Evolutionary conservation across 345 rosid species (phyloP).

Genomic region (Anastatica hierochuntica): DNA sequence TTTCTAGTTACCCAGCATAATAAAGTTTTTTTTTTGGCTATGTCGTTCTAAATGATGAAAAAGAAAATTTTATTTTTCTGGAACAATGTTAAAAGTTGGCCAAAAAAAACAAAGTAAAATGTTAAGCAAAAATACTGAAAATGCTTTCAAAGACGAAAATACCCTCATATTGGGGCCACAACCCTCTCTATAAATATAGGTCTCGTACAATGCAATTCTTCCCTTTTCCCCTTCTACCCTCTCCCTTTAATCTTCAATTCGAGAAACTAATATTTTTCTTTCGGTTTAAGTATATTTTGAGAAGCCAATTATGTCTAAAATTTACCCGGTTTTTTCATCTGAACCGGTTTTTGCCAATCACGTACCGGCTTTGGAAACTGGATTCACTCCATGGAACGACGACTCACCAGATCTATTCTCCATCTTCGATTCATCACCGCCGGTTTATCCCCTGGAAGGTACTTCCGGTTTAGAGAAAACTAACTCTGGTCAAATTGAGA

Average conservation of each 20-base stretch:
- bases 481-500: conserved; percentile 24
- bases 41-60: no score
- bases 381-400: conserved; percentile 56
- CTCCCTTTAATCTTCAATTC: conserved; percentile 16
- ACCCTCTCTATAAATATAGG: conserved; percentile 52
- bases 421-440: conserved; percentile 15
- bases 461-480: conserved; percentile 28
- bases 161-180: no score
- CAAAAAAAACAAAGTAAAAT: no score
- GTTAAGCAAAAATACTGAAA: no score
- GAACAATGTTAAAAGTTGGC: no score
- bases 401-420: conserved; percentile 32
- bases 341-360: conserved; percentile 29
- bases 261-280: neutral
- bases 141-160: neutral
- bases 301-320: conserved; percentile 28
- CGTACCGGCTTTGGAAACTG: conserved; percentile 32
- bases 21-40: no score
- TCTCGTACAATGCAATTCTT: conserved; percentile 51
- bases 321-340: conserved; percentile 28
- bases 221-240: conserved; percentile 67
- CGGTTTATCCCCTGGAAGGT: conserved; percentile 20
- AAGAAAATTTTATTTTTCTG: no score
- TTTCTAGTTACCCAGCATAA: no score
- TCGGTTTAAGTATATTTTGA: neutral